Evolutionary conservation across 768 basidiomycete genomes (phyloP), one percentile per base, ranked within the genome.

Genomic region (Lentinula lateritia): DNA sequence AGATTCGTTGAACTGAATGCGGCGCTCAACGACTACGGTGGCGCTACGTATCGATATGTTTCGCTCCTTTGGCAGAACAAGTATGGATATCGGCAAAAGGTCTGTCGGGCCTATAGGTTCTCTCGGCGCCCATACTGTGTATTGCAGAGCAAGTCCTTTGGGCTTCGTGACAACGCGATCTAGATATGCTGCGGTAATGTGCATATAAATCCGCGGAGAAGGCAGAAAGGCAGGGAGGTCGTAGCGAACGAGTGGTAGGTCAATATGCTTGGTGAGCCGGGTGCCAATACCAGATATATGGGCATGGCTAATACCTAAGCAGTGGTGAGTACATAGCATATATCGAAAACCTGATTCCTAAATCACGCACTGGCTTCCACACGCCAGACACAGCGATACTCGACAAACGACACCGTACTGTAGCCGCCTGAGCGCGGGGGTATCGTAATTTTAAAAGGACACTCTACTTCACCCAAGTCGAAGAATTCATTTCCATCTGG

Each of bases 351-450:
- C 66, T 23, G 55, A 28, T 43, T 62, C 6, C 20, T 46, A 43
- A 28, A 52, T 58, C 13, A 79, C 86, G 64, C 65, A 86, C 91
- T 81, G 64, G 92, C 92, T 76, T 94, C 92, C 61, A 94, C 78
- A 58, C 90, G 80, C 92, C 92, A 94, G 69, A 83, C 83, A 69
- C 89, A 85, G 48, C 87, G 81, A 72, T 92, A 94, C 66, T 87
- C 88, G 66, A 88, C 88, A 67, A 86, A 91, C 62, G 84, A 79
- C 13, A 87, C 82, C 52, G 87, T 86, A 71, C 87, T 88, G 67
- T 85, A 87, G 43, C 89, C 89, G 15, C 79, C 73, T 55, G 83
- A 79, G 63, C 80, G 78, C 60, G 81, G 70, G 32, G 92, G 92
- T 32, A 94, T 63, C 50, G 81, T 79, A 67, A 94, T 78, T 54